Evolutionary conservation across 306 rosid genomes (phyloP), one percentile per base, ranked within the genome.

Genomic region (Hippophae tibetana): DNA sequence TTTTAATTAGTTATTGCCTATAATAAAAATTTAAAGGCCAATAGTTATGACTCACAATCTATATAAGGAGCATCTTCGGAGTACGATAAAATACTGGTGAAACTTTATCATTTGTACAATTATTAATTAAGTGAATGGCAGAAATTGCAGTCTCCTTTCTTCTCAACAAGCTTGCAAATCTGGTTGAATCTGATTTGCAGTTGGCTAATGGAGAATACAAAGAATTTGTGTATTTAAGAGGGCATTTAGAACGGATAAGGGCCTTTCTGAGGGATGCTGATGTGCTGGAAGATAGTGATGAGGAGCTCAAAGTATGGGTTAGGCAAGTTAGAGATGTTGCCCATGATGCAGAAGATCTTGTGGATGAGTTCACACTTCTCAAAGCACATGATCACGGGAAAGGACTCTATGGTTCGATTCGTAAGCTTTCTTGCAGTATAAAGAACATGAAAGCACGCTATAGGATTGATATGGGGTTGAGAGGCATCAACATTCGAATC

Each of bases 91-190:
- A 42, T 13, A 56, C 26, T 65, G 56, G 31, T 56, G 27, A 18
- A 54, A 53, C 3, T 5, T 26, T 26, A 44, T 42, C 8, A 14
- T 56, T 31, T 7, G 10, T 42, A 27, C 23, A 43, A 46, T 5
- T 12, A 3, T 49, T 49, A 12, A 5, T 7, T 13, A 2, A 42
- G 7, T 13, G 40, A 25, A 79, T 85, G 94, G 82, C 82, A 54
- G 94, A 85, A 67, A 77, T 76, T 75, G 60, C 77, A 11, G 76
- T 85, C 10, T n/a, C 54, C 2, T 77, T 70, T 56, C 54, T 79
- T 23, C 54, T 82, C 47, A 73, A 75, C 53, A 82, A 77, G 60
- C 62, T 82, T 10, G 44, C 50, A 13, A 7, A 47, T 5, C 52
- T 83, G 5, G 71, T 79, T 7, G 59, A 69, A 66, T 72, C 66